Conservation (phyloP, 192 early-diverging fungal species). For the Podila verticillata region DNA sequence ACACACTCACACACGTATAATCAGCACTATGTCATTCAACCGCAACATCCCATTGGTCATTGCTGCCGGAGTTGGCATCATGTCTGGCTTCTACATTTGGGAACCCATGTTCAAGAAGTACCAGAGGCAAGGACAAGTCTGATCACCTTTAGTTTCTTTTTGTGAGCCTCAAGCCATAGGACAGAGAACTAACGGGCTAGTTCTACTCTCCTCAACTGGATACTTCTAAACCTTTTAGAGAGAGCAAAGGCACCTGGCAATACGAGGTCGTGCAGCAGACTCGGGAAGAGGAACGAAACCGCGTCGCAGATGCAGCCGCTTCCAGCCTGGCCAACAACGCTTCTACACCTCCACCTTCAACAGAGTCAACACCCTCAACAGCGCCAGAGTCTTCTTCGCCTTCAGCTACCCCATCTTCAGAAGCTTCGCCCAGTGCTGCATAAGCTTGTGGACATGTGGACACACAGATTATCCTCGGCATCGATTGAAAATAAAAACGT, state of each 20-base stretch:
- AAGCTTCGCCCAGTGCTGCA: too few relatives aligned
- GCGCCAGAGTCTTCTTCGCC: neutral
- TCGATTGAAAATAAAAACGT: too few relatives aligned
- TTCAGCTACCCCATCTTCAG: neutral
- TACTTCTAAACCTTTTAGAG: constrained; percentile 21
- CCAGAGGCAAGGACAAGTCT: constrained; percentile 19
- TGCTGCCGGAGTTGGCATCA: constrained; percentile 33
- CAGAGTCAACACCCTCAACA: neutral
- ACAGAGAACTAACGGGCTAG: neutral
- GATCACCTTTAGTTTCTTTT: neutral
- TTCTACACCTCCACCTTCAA: neutral
- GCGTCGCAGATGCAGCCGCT: constrained; percentile 16
- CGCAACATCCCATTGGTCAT: constrained; percentile 30
- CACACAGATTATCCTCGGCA: too few relatives aligned
- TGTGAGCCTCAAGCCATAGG: too few relatives aligned
- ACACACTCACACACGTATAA: too few relatives aligned
- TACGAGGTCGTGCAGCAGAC: constrained; percentile 49
- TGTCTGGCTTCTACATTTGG: constrained; percentile 50
- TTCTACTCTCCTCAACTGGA: neutral
- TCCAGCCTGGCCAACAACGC: neutral
- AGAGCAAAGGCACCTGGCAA: constrained; percentile 47
- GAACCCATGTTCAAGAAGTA: constrained; percentile 44
- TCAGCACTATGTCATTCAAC: constrained; percentile 23
- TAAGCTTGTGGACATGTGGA: too few relatives aligned
- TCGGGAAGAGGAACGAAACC: constrained; percentile 33